Base-by-base conservation (phyloP, 495 filamentous ascomycete species). In the Cryomyces antarcticus region DNA sequence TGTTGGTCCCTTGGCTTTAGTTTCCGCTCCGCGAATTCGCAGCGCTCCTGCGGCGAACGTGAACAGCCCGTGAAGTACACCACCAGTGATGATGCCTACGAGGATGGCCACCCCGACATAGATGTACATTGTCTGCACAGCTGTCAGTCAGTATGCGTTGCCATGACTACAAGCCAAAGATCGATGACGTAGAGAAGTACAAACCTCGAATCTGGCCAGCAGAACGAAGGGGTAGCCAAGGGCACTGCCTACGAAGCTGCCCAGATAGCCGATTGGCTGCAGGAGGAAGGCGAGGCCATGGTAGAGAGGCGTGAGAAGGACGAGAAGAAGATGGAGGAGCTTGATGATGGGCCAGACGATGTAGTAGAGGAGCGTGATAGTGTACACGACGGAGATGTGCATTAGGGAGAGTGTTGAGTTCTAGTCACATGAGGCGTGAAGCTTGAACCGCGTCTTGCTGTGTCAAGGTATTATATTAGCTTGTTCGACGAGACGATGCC, bases 141-240 rank as follows among this genome's bases (percentile, higher is more conserved):
- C 33, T 49, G 39, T 54, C 35, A 57, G 50, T 51, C 44, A 50
- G 48, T 46, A 39, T 52, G 39, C 38, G 45, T 52, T 44, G 28
- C 47, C 37, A 38, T 42, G 10, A 30, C 9, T 24, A 24, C 17
- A 24, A 24, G 38, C 34, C 37, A 38, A 42, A 13, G 45, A 37
- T 43, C 38, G 30, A 5, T 31, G 28, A 31, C 17, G 13, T 24
- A 33, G 34, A 30, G 17, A 24, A 43, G 31, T 28, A 42, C 9
- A 11, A 41, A 82, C 80, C 73, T 84, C 77, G 42, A 82, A 66
- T 54, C 65, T 75, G 24, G 60, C 58, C 1, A 80, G 52, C 28
- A 77, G 45, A 34, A 36, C 35, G 40, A 64, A 52, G n/a, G 56
- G 58, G 33, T 52, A 45, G 4, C 43, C 5, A 28, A 55, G 29